Conservation (phyloP, 345 rosid species). For the Populus davidiana region DNA sequence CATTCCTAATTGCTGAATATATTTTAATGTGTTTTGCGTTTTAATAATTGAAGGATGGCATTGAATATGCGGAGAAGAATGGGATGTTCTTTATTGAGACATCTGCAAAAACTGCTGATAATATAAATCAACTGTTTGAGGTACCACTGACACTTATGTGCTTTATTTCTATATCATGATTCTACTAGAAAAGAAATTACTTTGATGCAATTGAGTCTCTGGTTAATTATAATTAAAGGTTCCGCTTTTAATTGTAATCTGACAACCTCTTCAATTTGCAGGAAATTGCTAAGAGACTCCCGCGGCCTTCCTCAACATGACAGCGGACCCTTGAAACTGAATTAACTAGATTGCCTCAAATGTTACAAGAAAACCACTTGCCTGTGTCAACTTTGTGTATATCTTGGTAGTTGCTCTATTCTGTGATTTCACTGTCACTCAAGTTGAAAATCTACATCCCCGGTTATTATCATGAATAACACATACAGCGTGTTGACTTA, state of each 20-base stretch:
- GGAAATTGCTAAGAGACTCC: conserved; percentile 93
- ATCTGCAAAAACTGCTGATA: conserved; percentile 96
- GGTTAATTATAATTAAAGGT: neutral
- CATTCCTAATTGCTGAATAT: neutral
- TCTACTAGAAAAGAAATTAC: neutral
- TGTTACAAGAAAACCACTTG: conserved; percentile 7
- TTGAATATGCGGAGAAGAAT: conserved; percentile 90
- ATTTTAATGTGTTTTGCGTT: neutral
- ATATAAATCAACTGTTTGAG: conserved; percentile 90
- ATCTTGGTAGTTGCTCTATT: conserved; percentile 5
- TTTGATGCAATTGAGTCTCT: neutral
- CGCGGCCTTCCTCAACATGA: conserved; percentile 62
- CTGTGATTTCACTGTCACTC: conserved; percentile 1
- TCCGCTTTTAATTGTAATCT: neutral
- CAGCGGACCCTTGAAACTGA: conserved; percentile 17
- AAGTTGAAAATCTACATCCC: neutral
- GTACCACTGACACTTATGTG: conserved; percentile 28
- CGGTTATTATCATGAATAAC: neutral
- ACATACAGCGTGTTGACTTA: neutral
- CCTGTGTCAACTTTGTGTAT: conserved; percentile 29
- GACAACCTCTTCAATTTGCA: conserved; percentile 27
- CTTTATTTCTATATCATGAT: conserved; percentile 2
- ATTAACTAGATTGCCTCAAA: conserved; percentile 1
- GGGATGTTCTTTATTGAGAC: conserved; percentile 98
- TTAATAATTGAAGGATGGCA: conserved; percentile 60